A percentile compares a stretch with the other conserved stretches of the same genome.
These are phyloP conservation scores for Debaryomyces prosopidis DNA, from an alignment of 805 yeast species.

Conservation along the genomic window DNA sequence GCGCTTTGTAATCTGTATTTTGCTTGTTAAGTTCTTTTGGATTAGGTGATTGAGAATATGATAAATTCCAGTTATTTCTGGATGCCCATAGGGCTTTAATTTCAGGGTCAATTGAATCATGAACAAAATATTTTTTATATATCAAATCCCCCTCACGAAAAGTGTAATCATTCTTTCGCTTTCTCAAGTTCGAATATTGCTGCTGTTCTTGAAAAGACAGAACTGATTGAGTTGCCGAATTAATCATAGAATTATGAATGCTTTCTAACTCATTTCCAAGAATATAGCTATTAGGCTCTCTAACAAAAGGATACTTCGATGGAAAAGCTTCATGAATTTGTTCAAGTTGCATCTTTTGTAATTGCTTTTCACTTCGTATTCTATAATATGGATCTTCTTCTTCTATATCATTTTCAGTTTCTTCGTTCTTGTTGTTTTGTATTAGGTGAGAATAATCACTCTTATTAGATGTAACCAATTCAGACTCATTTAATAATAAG, in stretches of 20 bases:
- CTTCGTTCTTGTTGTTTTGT: neutral
- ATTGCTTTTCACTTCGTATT: conserved; percentile 11
- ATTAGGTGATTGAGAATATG: neutral
- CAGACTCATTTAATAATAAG: no score
- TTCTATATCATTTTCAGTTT: conserved; percentile 3
- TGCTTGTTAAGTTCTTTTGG: no score
- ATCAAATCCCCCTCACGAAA: conserved; percentile 62
- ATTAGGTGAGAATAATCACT: neutral
- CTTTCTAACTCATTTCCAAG: neutral
- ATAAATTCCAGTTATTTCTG: conserved; percentile 26
- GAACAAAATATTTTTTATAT: conserved; percentile 38
- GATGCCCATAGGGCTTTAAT: conserved; percentile 53
- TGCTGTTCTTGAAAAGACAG: conserved; percentile 18
- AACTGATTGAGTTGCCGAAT: neutral
- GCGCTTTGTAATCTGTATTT: no score
- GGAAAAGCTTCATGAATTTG: neutral
- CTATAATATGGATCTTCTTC: conserved; percentile 14
- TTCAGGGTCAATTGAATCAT: conserved; percentile 51
- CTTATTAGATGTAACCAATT: neutral
- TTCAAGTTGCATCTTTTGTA: neutral
- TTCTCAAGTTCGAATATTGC: conserved; percentile 15
- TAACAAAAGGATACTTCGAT: neutral
- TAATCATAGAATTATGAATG: neutral
- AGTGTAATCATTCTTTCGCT: conserved; percentile 48
- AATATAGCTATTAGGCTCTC: no score